phyloP scores from a whole-genome alignment of 1,139 yeast species.

The Blastobotrys niveus region DNA sequence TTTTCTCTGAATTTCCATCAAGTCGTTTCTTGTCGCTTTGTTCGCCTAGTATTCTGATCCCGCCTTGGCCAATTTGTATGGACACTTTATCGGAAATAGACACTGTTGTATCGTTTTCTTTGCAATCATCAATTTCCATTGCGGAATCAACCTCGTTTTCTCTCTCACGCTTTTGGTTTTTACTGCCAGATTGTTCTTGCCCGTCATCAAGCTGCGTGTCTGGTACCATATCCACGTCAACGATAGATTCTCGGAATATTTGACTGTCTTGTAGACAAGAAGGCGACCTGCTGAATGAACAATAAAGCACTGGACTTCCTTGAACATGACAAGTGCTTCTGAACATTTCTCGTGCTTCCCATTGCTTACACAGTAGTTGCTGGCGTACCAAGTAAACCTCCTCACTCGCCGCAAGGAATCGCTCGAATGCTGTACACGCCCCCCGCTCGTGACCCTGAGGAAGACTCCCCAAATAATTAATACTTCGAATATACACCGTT shows the following conservation, averaged over 20 bases:
- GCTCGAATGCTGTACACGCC: slow-evolving; percentile 4
- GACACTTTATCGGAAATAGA: not conserved
- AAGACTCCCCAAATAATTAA: slow-evolving; percentile 6
- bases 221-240: not conserved
- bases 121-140: not conserved
- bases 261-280: slow-evolving; percentile 1
- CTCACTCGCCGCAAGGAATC: slow-evolving; percentile 9
- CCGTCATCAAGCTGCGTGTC: slow-evolving; percentile 5
- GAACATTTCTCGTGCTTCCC: not conserved
- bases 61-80: slow-evolving; percentile 1
- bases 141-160: not conserved
- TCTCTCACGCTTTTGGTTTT: not conserved
- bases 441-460: not conserved
- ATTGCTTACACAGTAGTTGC: slow-evolving; percentile 3
- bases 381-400: slow-evolving; percentile 9
- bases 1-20: too few relatives aligned
- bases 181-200: not conserved
- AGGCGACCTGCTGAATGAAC: slow-evolving; percentile 14
- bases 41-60: too few relatives aligned
- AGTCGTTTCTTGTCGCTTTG: too few relatives aligned
- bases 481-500: slow-evolving; percentile 6
- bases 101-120: not conserved
- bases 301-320: slow-evolving; percentile 8
- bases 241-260: not conserved
- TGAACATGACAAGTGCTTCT: not conserved